Base-by-base conservation (phyloP, 1,284 basidiomycete genomes). In the Garcileccinum viscosum region DNA sequence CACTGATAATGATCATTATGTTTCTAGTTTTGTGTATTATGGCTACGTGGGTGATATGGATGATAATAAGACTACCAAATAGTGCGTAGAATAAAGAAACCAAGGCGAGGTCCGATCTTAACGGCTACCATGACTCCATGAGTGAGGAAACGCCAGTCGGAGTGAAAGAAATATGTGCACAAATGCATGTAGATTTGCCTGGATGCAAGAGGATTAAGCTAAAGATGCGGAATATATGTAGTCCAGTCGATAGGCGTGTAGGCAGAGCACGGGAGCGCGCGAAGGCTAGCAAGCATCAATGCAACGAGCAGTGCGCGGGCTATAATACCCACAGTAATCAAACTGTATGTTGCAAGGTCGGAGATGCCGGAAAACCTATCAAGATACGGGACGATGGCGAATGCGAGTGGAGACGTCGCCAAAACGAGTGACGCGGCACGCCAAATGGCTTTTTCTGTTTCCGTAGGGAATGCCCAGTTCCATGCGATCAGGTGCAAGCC, bases 181-280 rank as follows among this genome's bases (percentile, higher is more conserved):
- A 44, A 19, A 58, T 33, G 30, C 4, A 58, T 9, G 53, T 33
- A 33, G 24, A 58, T 58, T 9, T 22, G 32, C 14, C 30, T 30
- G n/a, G 22, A 58, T 58, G 32, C 32, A 61, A 38, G 24, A n/a
- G 30, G 33, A 60, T 60, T 30, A 30, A 35, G 24, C 67, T 69
- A 69, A 15, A 69, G 11, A 37, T 70, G 68, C n/a, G 68, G 68
- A 19, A 69, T 32, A 30, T 69, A 70, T 6, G 33, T 5, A 3
- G 30, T 42, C 68, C 69, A 70, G 14, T 56, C 1, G 7, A 69
- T n/a, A 8, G 38, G 60, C 11, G 24, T 1, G 47, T 66, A 38
- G 27, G 63, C 50, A 8, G 62, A 33, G 4, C 47, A 60, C 59
- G 68, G 62, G 1, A 66, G 30, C 2, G 14, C 5, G 33, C 58